Evolutionary conservation across 768 basidiomycete species (phyloP), one percentile per base, ranked within the genome.

Genomic region (Mrakia blollopis): DNA sequence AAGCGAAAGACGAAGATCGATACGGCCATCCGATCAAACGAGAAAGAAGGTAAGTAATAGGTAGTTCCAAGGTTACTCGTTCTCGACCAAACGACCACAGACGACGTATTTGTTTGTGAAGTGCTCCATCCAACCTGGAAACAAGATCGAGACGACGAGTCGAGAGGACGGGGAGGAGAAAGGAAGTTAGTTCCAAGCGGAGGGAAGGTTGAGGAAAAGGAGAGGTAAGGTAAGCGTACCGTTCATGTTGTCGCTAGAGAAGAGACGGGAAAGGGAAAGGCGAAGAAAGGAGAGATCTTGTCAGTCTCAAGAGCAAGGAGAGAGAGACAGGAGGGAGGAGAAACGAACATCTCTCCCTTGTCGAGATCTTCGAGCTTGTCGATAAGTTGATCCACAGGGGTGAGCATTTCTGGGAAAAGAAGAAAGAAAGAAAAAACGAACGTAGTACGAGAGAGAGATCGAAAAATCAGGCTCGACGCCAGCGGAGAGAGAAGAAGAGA

Each of bases 71-170:
- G n/a, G 18, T 7, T 2, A 50, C 23, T 57, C 88, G 81, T 92
- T 92, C 85, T 94, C 91, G 72, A 94, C 91, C 35, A 98, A 87
- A 81, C 89, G 90, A 61, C 94, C 94, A 81, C 93, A 94, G 69
- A 93, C 84, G 81, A 93, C 92, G 82, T 97, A 96, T 83, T 96
- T 97, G 87, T 89, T 90, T 57, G 89, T 88, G 84, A 98, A 97
- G 83, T 96, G 94, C 32, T 94, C 92, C 78, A 93, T 91, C 94
- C 94, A 98, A 32, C 92, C 91, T 92, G 60, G 28, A 7, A 69
- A 10, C 72, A 54, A 72, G 72, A n/a, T 4, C 52, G 65, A 61
- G 63, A 23, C n/a, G n/a, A n/a, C n/a, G n/a, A n/a, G n/a, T n/a
- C n/a, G n/a, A 32, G 21, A 13, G 9, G 57, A 41, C 39, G 39